Evolutionary conservation across 1,139 yeast species (phyloP).

Genomic region (Taphrina flavorubra): DNA sequence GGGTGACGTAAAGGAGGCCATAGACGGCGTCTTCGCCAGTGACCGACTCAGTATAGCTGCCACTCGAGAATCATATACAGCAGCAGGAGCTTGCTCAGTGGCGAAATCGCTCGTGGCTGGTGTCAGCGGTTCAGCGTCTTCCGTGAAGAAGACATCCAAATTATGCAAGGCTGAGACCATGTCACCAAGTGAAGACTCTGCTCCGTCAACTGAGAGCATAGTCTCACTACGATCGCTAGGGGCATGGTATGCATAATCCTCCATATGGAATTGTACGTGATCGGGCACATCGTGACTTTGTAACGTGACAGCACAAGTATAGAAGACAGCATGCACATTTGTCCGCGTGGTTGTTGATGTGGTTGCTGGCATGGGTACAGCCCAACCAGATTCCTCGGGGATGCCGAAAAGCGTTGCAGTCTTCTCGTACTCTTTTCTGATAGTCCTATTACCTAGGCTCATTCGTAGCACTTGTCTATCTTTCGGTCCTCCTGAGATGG

Average conservation of each 20-base stretch:
- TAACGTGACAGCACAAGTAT: conserved; percentile 65
- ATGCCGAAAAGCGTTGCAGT: conserved; percentile 92
- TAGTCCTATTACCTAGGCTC: conserved; percentile 81
- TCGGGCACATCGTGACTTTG: conserved; percentile 47
- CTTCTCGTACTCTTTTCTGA: conserved; percentile 79
- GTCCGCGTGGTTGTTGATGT: conserved; percentile 86
- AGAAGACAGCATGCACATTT: conserved; percentile 93
- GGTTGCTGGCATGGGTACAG: conserved; percentile 91
- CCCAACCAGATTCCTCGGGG: conserved; percentile 98
- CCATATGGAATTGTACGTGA: conserved; percentile 47
- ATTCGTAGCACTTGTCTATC: conserved; percentile 90
- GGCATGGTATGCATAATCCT: conserved; percentile 46
- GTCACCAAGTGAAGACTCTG: conserved; percentile 73
- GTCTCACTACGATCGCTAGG: conserved; percentile 45
- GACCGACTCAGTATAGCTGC: conserved; percentile 75
- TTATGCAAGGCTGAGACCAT: conserved; percentile 98
- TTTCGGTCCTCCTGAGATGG: conserved; percentile 85
- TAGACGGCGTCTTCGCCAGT: conserved; percentile 75
- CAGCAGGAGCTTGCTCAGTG: conserved; percentile 63
- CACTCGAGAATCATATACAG: conserved; percentile 75
- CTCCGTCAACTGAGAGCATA: conserved; percentile 47
- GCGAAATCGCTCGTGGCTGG: conserved; percentile 53
- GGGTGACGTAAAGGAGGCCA: conserved; percentile 62
- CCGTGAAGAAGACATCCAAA: conserved; percentile 88
- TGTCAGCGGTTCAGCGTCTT: conserved; percentile 56